A percentile compares a stretch with the other conserved stretches of the same genome.
phyloP scores from a whole-genome alignment of 2,329 filamentous ascomycete species.

The Nothophaeocryptopus gaeumannii region DNA sequence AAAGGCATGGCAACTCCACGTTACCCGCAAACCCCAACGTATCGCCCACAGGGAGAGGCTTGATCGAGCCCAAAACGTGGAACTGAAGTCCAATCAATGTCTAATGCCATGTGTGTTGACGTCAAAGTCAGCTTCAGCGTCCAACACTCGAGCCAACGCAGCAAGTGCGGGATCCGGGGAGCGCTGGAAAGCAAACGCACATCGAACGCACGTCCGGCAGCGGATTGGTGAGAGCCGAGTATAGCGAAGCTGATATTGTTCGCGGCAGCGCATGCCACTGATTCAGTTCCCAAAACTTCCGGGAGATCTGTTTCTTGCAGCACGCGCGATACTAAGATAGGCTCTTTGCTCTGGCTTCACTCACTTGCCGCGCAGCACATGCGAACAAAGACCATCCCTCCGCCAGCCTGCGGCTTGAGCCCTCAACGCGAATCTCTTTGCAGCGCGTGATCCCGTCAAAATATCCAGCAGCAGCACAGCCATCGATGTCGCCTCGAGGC shows the following conservation, averaged over 20 bases:
- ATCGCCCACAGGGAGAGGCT: no score
- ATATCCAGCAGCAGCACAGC: no score
- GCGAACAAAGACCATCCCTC: background rate
- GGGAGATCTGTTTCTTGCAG: no score
- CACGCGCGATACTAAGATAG: background rate
- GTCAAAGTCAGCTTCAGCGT: background rate
- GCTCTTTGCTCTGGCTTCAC: background rate
- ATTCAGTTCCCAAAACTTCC: no score
- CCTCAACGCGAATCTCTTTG: no score
- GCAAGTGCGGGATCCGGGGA: background rate
- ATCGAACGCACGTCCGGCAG: background rate
- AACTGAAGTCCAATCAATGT: no score
- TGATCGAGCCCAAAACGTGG: no score
- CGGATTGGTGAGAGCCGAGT: slow-evolving; percentile 3
- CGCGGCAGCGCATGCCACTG: background rate
- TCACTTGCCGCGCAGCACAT: background rate
- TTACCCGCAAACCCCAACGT: no score
- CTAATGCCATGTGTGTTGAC: no score
- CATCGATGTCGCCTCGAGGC: background rate
- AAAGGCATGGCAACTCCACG: no score
- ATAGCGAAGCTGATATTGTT: background rate
- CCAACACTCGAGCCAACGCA: slow-evolving; percentile 3
- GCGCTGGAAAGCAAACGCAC: slow-evolving; percentile 2
- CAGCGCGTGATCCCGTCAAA: no score
- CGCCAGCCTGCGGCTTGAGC: background rate